A percentile compares a stretch with the other conserved stretches of the same genome.
Evolutionary conservation across 163 green algal species (phyloP).

Genomic region (Trebouxia gelatinosa): DNA sequence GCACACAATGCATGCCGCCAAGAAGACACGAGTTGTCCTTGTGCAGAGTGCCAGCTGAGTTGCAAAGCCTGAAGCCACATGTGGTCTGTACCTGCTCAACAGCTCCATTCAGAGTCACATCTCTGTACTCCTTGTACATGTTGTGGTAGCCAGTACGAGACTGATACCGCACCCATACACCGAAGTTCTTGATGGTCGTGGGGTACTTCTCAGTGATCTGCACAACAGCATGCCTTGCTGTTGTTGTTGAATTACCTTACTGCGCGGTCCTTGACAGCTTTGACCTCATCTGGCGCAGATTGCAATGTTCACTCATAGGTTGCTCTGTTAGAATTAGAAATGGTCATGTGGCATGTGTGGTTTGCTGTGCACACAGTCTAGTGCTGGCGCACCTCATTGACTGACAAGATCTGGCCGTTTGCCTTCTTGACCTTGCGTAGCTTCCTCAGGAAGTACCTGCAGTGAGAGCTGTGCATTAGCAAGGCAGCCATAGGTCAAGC

Average conservation of each 20-base stretch:
- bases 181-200: constrained; percentile 99
- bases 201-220: constrained; percentile 98
- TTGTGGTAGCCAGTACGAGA: constrained; percentile 94
- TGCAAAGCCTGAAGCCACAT: too few relatives aligned
- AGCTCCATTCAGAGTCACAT: constrained; percentile 95
- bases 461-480: neutral
- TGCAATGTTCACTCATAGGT: too few relatives aligned
- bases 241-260: too few relatives aligned
- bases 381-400: constrained; percentile 95
- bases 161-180: constrained; percentile 97
- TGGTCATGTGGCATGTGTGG: too few relatives aligned
- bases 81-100: constrained; percentile 81
- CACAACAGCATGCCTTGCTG: too few relatives aligned
- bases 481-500: too few relatives aligned
- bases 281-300: too few relatives aligned
- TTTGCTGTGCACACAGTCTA: too few relatives aligned
- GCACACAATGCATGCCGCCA: neutral
- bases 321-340: too few relatives aligned
- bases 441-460: constrained; percentile 98
- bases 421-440: constrained; percentile 98
- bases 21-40: too few relatives aligned
- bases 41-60: neutral
- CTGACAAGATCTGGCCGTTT: constrained; percentile 96
- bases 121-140: constrained; percentile 99
- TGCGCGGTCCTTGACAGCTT: too few relatives aligned